These are phyloP conservation scores for Amphicarpaea edgeworthii DNA, from an alignment of 306 rosid species.

Conservation along the genomic window DNA sequence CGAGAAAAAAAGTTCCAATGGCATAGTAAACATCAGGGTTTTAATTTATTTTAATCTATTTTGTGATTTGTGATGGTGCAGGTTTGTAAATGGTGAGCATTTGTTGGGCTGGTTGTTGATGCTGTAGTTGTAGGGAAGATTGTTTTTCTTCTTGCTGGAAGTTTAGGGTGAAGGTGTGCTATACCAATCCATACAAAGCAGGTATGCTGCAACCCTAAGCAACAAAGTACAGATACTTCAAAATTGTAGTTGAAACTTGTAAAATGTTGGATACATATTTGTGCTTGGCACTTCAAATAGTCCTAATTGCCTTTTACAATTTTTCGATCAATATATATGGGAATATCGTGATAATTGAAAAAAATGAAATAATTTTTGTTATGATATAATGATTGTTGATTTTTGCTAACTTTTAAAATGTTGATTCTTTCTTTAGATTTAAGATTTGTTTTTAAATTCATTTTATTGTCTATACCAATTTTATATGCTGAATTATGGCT, in stretches of 20 bases:
- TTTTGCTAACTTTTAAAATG: neutral
- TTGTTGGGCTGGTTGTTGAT: neutral
- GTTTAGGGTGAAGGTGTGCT: neutral
- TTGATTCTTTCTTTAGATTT: neutral
- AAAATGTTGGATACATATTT: neutral
- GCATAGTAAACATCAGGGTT: neutral
- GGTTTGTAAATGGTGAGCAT: neutral
- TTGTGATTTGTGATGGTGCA: constrained; percentile 3
- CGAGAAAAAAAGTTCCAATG: neutral
- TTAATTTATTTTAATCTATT: neutral
- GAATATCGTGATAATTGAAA: neutral
- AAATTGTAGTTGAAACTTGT: neutral
- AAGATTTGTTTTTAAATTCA: neutral
- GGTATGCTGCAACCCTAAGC: neutral
- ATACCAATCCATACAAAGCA: neutral
- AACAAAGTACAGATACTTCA: neutral
- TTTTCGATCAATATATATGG: neutral
- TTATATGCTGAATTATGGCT: neutral
- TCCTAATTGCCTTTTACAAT: neutral
- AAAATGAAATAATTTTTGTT: neutral
- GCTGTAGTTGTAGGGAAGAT: neutral
- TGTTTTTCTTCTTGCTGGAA: neutral
- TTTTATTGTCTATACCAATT: neutral
- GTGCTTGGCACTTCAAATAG: neutral
- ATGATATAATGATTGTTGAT: neutral